Evolutionary conservation across 352 stramenopile species (phyloP).

Genomic region (Phytophthora vignae): DNA sequence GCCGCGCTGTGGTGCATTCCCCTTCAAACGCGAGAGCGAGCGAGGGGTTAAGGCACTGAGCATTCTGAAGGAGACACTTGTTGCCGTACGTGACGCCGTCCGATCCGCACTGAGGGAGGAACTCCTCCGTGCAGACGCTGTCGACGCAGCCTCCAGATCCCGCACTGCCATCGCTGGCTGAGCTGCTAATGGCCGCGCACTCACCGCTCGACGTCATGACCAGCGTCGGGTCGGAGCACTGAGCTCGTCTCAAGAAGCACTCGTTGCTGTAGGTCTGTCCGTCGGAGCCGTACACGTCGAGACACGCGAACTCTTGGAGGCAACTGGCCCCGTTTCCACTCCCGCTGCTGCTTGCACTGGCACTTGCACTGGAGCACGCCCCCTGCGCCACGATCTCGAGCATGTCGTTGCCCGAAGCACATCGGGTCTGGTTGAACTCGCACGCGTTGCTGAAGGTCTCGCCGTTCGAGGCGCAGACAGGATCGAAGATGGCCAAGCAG

Average conservation of each 20-base stretch:
- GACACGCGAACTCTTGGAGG: slow-evolving; percentile 35
- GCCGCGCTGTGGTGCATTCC: slow-evolving; percentile 12
- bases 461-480: slow-evolving; percentile 65
- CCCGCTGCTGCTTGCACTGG: not conserved
- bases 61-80: slow-evolving; percentile 47
- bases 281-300: slow-evolving; percentile 50
- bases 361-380: slow-evolving; percentile 29
- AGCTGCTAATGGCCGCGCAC: slow-evolving; percentile 18
- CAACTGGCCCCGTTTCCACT: slow-evolving; percentile 7
- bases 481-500: slow-evolving; percentile 39
- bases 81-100: slow-evolving; percentile 62
- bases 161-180: not conserved
- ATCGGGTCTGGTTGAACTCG: slow-evolving; percentile 52
- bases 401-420: slow-evolving; percentile 28
- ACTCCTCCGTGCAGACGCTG: slow-evolving; percentile 40
- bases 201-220: slow-evolving; percentile 27
- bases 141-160: slow-evolving; percentile 12
- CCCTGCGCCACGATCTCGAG: slow-evolving; percentile 35
- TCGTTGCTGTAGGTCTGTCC: slow-evolving; percentile 56
- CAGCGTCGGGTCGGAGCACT: slow-evolving; percentile 37
- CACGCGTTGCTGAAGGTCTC: slow-evolving; percentile 66
- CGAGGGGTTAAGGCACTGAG: slow-evolving; percentile 32
- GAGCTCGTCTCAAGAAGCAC: slow-evolving; percentile 38
- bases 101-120: slow-evolving; percentile 51
- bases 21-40: slow-evolving; percentile 38